Percentiles rank a stretch among this genome's conserved stretches.
phyloP scores from a whole-genome alignment of 1,139 yeast species.

The Candida pseudoviswanathii region DNA sequence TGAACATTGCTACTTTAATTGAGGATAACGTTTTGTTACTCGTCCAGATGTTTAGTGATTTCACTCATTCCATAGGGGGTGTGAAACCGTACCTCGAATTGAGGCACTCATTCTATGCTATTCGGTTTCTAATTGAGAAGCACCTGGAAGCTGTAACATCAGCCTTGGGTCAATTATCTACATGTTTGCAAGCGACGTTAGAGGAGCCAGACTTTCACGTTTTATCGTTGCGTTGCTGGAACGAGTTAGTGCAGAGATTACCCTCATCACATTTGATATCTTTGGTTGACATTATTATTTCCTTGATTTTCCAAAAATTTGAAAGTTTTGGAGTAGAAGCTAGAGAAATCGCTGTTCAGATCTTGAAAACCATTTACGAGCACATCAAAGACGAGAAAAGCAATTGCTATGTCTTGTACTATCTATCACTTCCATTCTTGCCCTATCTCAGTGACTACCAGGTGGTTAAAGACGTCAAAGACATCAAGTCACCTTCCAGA shows the following conservation, averaged over 20 bases:
- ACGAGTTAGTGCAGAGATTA: constrained; percentile 51
- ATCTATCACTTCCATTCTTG: constrained; percentile 52
- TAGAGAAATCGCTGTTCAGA: constrained; percentile 47
- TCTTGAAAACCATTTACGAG: constrained; percentile 42
- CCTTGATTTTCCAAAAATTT: constrained; percentile 65
- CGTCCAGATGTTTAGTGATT: constrained; percentile 75
- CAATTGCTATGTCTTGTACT: constrained; percentile 45
- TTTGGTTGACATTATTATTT: constrained; percentile 46
- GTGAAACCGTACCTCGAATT: constrained; percentile 73
- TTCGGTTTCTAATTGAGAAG: constrained; percentile 66
- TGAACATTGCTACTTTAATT: constrained; percentile 35
- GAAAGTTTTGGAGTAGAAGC: constrained; percentile 47
- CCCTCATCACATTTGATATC: constrained; percentile 54
- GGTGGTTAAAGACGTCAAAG: constrained; percentile 20
- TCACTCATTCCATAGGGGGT: constrained; percentile 73
- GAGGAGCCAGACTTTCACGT: constrained; percentile 63
- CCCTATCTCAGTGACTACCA: constrained; percentile 36
- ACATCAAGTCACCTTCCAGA: constrained; percentile 30
- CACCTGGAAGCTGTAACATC: constrained; percentile 65
- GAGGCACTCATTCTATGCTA: constrained; percentile 70
- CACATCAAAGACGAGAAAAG: constrained; percentile 35
- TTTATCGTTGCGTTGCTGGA: constrained; percentile 71
- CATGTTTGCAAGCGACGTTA: constrained; percentile 81
- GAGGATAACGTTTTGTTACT: constrained; percentile 72
- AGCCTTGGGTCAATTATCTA: constrained; percentile 85